A percentile compares a stretch with the other conserved stretches of the same genome.
These are phyloP conservation scores for Trichoderma sp. DNA, from an alignment of 2,329 filamentous ascomycete species.

Conservation along the genomic window DNA sequence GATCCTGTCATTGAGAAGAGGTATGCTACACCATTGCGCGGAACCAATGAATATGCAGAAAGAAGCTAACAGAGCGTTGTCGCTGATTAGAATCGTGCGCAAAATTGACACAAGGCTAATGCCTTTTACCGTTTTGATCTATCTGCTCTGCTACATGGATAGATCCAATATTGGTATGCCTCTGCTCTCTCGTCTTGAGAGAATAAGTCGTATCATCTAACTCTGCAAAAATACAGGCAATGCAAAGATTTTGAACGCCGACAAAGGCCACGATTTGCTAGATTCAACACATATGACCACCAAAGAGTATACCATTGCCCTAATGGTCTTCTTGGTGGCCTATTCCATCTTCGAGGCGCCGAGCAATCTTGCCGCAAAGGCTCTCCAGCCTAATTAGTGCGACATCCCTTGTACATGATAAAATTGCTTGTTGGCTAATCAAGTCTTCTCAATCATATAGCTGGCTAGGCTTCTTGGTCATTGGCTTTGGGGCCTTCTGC, in stretches of 20 bases:
- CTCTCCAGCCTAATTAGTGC: conserved; percentile 3
- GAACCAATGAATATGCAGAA: no score
- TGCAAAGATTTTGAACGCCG: conserved; percentile 10
- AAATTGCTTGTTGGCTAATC: background rate
- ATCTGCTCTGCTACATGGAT: conserved; percentile 10
- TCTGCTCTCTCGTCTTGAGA: background rate
- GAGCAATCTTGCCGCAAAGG: conserved; percentile 15
- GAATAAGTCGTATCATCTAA: background rate
- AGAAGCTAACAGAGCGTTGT: background rate
- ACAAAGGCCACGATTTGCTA: background rate
- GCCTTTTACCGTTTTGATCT: conserved; percentile 14
- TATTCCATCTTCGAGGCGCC: conserved; percentile 13
- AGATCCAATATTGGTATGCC: conserved; percentile 12
- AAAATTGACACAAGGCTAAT: conserved; percentile 7
- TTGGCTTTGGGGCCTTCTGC: conserved; percentile 15
- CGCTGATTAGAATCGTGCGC: background rate
- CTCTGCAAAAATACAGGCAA: background rate
- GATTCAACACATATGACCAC: background rate
- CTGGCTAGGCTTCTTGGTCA: conserved; percentile 14
- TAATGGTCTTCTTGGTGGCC: conserved; percentile 7
- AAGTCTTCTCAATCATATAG: background rate
- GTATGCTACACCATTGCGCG: background rate
- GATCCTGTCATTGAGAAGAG: conserved; percentile 6
- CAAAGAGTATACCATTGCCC: background rate
- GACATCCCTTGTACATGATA: background rate